A percentile compares a stretch with the other conserved stretches of the same genome.
Conservation (phyloP, 129 eudicot species). For the Gnaphalium uliginosum region DNA sequence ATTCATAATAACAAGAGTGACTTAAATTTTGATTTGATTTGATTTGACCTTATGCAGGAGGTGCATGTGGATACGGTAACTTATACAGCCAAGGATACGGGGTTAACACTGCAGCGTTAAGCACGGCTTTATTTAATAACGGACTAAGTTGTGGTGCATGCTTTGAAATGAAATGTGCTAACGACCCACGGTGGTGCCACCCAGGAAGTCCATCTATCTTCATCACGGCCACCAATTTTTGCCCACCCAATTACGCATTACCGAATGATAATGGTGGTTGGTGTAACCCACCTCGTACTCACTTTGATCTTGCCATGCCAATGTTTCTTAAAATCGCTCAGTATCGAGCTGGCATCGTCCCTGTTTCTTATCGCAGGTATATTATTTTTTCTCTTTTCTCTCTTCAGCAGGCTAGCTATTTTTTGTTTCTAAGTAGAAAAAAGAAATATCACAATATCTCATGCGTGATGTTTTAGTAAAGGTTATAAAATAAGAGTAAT, state of each 20-base stretch:
- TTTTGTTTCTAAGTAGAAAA: too few species aligned
- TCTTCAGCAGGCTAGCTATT: too few species aligned
- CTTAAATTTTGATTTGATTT: neutral
- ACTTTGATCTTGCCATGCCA: constrained; percentile 91
- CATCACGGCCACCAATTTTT: constrained; percentile 84
- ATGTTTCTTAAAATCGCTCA: constrained; percentile 85
- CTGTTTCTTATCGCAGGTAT: constrained; percentile 83
- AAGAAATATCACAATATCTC: too few species aligned
- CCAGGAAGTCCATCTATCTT: constrained; percentile 86
- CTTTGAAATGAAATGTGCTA: constrained; percentile 69
- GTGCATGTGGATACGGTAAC: constrained; percentile 92
- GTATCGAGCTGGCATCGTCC: constrained; percentile 96
- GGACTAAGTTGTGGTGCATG: constrained; percentile 88
- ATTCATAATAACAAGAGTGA: neutral
- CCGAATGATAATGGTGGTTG: constrained; percentile 88
- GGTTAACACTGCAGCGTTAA: too few species aligned
- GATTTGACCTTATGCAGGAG: constrained; percentile 40
- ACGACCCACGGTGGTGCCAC: constrained; percentile 73
- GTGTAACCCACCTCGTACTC: too few species aligned
- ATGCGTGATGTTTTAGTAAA: too few species aligned
- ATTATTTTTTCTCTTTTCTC: too few species aligned
- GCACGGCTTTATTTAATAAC: too few species aligned
- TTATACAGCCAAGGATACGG: constrained; percentile 93
- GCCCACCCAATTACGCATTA: constrained; percentile 74
- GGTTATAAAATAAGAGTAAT: too few species aligned